Evolutionary conservation across 2,329 filamentous ascomycete species (phyloP), one percentile per base, ranked within the genome.

Genomic region (Bipolaris gigantea): DNA sequence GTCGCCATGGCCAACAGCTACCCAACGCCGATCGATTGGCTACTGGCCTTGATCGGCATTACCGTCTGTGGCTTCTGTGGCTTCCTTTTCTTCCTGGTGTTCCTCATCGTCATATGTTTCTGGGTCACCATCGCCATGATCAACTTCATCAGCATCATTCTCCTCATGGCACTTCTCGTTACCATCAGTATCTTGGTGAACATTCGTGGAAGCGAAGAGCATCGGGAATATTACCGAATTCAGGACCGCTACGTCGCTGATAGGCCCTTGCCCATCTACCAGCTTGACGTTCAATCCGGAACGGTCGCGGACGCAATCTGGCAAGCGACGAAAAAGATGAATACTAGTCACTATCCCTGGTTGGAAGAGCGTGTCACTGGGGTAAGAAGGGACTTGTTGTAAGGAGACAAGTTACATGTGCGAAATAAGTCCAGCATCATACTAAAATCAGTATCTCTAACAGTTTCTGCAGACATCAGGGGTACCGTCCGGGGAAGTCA

Each of bases 191-290:
- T 63, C 18, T 34, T 41, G 19, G 21, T 47, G 35, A 32, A 30
- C 32, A 55, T 55, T 25, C 7, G 42, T 19, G 46, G 33, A 39
- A 57, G 53, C 34, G 60, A 63, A 42, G 53, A 56, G 10, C 53
- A 46, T 35, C 61, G 56, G 62, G 51, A 33, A 19, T 41, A 32
- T 2, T 43, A 58, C 5, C 50, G 51, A 19, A 32, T 61, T 32
- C 48, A 36, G 13, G 60, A 59, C 52, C n/a, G 60, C 18, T 55
- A 60, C 23, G 34, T 60, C 18, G 47, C 62, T n/a, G 35, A 57
- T 16, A 52, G 54, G 1, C 53, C 59, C 3, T 27, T 52, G 8
- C 48, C 62, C 46, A 3, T 49, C 50, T 7, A 45, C 36, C 4
- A 27, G 47, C 7, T 59, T 53, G n/a, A 55, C 46, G 3, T 52